phyloP scores from a whole-genome alignment of 129 eudicot species.

The Saposhnikovia divaricata region DNA sequence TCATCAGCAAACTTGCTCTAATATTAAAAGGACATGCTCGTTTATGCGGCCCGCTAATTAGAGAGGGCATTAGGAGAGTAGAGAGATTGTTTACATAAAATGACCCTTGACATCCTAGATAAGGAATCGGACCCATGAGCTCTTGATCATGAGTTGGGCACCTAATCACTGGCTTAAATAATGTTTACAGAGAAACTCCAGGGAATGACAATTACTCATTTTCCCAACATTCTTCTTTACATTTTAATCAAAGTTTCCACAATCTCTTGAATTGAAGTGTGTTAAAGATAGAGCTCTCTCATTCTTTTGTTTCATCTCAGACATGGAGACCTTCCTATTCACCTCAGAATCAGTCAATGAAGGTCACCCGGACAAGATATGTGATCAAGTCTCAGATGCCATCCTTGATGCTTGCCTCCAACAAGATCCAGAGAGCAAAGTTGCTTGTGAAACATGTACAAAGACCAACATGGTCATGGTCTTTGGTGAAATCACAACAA shows the following conservation, averaged over 20 bases:
- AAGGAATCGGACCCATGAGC: too few relatives aligned
- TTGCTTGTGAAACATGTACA: constrained; percentile 5
- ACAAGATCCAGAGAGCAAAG: constrained; percentile 7
- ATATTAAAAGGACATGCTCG: too few relatives aligned
- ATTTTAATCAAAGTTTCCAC: not conserved
- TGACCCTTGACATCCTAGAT: too few relatives aligned
- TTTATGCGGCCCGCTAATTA: too few relatives aligned
- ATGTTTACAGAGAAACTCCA: too few relatives aligned
- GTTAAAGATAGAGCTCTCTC: not conserved
- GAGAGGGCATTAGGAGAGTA: too few relatives aligned
- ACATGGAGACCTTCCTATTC: constrained; percentile 6
- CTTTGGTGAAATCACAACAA: constrained; percentile 7
- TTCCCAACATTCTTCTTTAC: not conserved
- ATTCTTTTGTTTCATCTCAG: not conserved
- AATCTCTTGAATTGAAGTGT: not conserved
- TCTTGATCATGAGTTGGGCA: too few relatives aligned
- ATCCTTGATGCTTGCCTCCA: constrained; percentile 4
- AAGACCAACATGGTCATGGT: constrained; percentile 6
- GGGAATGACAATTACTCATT: not conserved
- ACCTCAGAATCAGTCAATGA: constrained; percentile 9
- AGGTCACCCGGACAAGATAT: constrained; percentile 8
- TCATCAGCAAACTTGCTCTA: too few relatives aligned
- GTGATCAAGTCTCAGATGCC: constrained; percentile 5
- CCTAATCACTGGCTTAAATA: too few relatives aligned
- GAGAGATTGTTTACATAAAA: too few relatives aligned